These are phyloP conservation scores for Eutrema yunnanense DNA, from an alignment of 345 rosid species.

Conservation along the genomic window DNA sequence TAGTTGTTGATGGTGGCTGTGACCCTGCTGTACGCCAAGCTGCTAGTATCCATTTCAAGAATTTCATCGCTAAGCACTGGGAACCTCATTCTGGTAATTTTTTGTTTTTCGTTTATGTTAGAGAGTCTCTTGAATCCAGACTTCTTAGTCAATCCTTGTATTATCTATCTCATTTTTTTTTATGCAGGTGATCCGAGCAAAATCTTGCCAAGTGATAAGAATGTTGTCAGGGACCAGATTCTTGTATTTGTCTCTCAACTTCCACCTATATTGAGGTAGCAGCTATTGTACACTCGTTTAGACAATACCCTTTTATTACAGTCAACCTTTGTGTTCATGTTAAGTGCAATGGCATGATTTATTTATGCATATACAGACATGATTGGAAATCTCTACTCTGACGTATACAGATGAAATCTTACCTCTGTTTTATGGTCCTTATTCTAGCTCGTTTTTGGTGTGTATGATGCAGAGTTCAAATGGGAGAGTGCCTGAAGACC, in stretches of 20 bases:
- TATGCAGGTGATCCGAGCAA: conserved; percentile 58
- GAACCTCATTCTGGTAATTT: conserved; percentile 42
- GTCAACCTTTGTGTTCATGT: neutral
- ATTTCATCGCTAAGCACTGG: conserved; percentile 90
- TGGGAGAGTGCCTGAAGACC: conserved; percentile 98
- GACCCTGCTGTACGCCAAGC: conserved; percentile 82
- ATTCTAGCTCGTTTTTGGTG: neutral
- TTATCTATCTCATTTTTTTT: neutral
- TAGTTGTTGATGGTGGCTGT: conserved; percentile 69
- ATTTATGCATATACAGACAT: neutral
- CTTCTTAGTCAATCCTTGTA: neutral
- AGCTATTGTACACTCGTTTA: neutral
- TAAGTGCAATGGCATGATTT: neutral
- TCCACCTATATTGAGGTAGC: conserved; percentile 85
- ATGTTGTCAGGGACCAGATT: conserved; percentile 71
- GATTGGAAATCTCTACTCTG: neutral
- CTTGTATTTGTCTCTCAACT: conserved; percentile 76
- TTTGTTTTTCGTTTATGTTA: neutral
- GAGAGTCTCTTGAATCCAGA: neutral
- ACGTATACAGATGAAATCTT: neutral
- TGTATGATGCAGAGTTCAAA: conserved; percentile 62
- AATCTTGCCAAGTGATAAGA: conserved; percentile 67
- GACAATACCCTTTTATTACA: neutral
- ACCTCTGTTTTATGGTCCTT: conserved; percentile 4
- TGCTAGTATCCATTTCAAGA: conserved; percentile 96